Percentiles rank a stretch among this genome's conserved stretches.
Conservation (phyloP, 805 yeast species). For the Saccharomycopsis malanga region DNA sequence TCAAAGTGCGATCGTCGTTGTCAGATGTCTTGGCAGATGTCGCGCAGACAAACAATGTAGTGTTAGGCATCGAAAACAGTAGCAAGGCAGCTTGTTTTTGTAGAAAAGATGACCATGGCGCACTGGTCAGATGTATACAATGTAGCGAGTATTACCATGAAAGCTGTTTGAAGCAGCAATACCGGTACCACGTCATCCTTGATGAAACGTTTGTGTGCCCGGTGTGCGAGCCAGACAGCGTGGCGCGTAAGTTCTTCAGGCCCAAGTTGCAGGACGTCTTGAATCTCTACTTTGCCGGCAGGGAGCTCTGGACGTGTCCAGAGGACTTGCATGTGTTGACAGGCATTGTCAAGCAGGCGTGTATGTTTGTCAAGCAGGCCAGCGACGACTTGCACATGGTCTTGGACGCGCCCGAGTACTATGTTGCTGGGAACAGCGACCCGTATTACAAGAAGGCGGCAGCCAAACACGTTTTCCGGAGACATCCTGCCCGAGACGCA, state of each 20-base stretch:
- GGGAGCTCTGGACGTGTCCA: slow-evolving; percentile 28
- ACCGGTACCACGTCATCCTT: slow-evolving; percentile 26
- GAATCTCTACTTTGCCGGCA: slow-evolving; percentile 27
- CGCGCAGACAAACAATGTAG: background rate
- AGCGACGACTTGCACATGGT: slow-evolving; percentile 21
- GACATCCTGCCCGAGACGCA: slow-evolving; percentile 24
- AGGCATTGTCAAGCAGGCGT: slow-evolving; percentile 22
- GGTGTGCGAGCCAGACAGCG: slow-evolving; percentile 33
- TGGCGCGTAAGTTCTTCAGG: slow-evolving; percentile 30
- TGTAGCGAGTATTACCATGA: slow-evolving; percentile 72
- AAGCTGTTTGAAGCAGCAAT: slow-evolving; percentile 41
- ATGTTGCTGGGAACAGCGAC: too few species aligned
- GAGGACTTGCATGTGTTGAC: slow-evolving; percentile 29
- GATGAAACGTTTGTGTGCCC: slow-evolving; percentile 45
- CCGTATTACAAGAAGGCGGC: slow-evolving; percentile 17
- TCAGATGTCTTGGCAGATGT: too few species aligned
- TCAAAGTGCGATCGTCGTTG: too few species aligned
- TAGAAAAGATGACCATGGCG: slow-evolving; percentile 44
- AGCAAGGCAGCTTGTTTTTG: slow-evolving; percentile 46
- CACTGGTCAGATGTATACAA: slow-evolving; percentile 63
- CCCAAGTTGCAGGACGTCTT: slow-evolving; percentile 32
- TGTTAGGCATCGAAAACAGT: slow-evolving; percentile 1
- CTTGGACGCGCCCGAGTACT: too few species aligned
- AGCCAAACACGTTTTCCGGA: slow-evolving; percentile 23
- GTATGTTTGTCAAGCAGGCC: slow-evolving; percentile 13